These are phyloP conservation scores for Lantana camara DNA, from an alignment of 257 asterid species.

Conservation along the genomic window DNA sequence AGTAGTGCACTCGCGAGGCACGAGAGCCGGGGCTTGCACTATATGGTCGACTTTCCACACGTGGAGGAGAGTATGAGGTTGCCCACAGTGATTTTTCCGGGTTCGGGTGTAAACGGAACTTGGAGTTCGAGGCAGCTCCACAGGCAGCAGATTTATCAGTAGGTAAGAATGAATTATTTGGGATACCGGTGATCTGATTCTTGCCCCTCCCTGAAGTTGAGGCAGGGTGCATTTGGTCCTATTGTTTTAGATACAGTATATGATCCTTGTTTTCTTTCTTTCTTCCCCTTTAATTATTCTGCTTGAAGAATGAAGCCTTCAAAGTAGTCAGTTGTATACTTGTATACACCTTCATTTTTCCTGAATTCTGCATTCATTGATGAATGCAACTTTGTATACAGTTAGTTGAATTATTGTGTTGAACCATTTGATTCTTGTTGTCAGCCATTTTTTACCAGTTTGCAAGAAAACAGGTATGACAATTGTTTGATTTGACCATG, in stretches of 20 bases:
- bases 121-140: slow-evolving; percentile 93
- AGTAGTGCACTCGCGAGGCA: slow-evolving; percentile 91
- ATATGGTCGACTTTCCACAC: slow-evolving; percentile 72
- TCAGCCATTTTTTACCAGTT: neutral
- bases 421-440: neutral
- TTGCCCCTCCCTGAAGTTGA: slow-evolving; percentile 37
- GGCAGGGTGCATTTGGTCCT: slow-evolving; percentile 32
- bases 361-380: neutral
- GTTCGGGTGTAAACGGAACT: slow-evolving; percentile 55
- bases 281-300: no score
- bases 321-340: no score
- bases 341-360: neutral
- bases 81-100: slow-evolving; percentile 84
- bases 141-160: slow-evolving; percentile 47
- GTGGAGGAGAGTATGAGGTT: slow-evolving; percentile 84
- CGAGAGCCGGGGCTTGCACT: slow-evolving; percentile 95
- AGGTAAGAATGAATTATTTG: neutral
- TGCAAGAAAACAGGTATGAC: slow-evolving; percentile 1
- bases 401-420: neutral
- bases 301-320: no score
- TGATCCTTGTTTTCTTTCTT: neutral
- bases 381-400: neutral
- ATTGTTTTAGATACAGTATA: slow-evolving; percentile 18
- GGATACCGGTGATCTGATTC: neutral
- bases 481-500: neutral